phyloP scores from a whole-genome alignment of 805 yeast species.

The Torulaspora franciscae region DNA sequence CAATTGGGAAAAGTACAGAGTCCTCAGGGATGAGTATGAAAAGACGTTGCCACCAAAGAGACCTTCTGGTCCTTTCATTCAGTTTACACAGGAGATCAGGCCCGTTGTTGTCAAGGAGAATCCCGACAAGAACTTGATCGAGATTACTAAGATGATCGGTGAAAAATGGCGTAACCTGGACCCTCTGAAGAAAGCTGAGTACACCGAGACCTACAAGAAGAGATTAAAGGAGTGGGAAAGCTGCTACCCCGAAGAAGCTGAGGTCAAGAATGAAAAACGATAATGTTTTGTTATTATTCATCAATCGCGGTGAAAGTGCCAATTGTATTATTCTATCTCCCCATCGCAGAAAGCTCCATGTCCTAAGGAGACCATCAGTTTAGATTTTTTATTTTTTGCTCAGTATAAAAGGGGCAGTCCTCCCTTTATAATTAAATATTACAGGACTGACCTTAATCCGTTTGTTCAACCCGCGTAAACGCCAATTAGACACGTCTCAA shows the following conservation, averaged over 20 bases:
- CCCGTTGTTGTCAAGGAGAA: conserved; percentile 32
- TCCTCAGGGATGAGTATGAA: conserved; percentile 35
- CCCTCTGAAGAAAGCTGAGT: conserved; percentile 28
- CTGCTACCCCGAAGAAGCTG: conserved; percentile 32
- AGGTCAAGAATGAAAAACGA: conserved; percentile 17
- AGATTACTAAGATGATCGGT: conserved; percentile 31
- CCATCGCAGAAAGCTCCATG: too few species aligned
- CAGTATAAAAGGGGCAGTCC: too few species aligned
- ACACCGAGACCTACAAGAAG: conserved; percentile 35
- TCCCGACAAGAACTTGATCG: conserved; percentile 34
- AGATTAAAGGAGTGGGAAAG: conserved; percentile 40
- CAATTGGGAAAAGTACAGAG: conserved; percentile 36
- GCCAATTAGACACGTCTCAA: conserved; percentile 77
- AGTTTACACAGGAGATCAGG: conserved; percentile 35
- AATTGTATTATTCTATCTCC: background rate
- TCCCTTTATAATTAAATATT: background rate
- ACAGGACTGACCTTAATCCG: background rate
- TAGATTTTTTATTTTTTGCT: too few species aligned
- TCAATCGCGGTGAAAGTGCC: background rate
- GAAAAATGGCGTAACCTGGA: conserved; percentile 35
- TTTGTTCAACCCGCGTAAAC: conserved; percentile 24
- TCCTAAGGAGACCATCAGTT: too few species aligned
- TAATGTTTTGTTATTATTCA: background rate
- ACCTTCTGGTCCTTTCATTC: conserved; percentile 38
- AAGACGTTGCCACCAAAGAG: conserved; percentile 37